Conservation (phyloP, 164 flowering plant species). For the Piper longum region DNA sequence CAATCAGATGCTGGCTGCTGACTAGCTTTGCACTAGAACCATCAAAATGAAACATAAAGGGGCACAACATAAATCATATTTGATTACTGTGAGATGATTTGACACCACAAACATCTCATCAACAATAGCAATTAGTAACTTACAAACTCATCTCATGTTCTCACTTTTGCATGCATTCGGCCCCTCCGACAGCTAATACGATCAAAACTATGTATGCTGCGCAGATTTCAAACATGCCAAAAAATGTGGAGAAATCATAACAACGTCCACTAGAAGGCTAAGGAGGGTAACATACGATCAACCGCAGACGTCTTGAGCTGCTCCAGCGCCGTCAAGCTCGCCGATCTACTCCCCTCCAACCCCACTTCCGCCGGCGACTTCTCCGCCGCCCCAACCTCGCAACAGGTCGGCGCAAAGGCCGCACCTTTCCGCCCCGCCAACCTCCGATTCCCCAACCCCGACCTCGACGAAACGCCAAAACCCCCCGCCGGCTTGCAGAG, state of each 20-base stretch:
- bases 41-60: not conserved
- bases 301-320: slow-evolving; percentile 71
- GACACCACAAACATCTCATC: no score
- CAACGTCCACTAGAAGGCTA: not conserved
- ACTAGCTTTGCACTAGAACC: not conserved
- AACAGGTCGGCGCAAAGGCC: slow-evolving; percentile 15
- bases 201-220: no score
- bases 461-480: slow-evolving; percentile 11
- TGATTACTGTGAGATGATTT: no score
- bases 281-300: slow-evolving; percentile 36
- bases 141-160: no score
- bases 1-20: not conserved
- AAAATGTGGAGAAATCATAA: not conserved
- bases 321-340: slow-evolving; percentile 69
- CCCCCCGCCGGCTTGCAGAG: slow-evolving; percentile 14
- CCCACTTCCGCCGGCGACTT: not conserved
- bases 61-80: no score
- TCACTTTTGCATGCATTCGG: no score
- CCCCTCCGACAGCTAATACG: no score
- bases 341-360: slow-evolving; percentile 7
- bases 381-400: slow-evolving; percentile 19
- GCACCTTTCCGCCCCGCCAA: slow-evolving; percentile 14
- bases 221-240: no score
- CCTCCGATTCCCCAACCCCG: slow-evolving; percentile 4
- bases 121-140: no score